Evolutionary conservation across 768 basidiomycete species (phyloP).

Genomic region (Auricularia cornea): DNA sequence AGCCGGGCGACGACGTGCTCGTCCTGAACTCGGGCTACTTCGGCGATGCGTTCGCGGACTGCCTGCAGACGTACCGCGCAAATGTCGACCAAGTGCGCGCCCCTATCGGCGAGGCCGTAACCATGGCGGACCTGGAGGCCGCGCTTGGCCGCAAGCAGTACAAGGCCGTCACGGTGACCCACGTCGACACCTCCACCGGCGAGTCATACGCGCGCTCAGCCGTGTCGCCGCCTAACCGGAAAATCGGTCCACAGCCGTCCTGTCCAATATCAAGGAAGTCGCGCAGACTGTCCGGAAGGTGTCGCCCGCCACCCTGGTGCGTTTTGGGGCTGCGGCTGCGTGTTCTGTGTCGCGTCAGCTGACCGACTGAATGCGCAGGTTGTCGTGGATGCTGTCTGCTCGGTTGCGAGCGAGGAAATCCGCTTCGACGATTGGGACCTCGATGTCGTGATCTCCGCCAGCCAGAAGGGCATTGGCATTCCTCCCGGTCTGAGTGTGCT

Average conservation of each 20-base stretch:
- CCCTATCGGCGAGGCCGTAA: constrained; percentile 69
- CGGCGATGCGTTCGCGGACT: constrained; percentile 82
- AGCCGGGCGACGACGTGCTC: constrained; percentile 66
- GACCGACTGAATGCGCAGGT: constrained; percentile 38
- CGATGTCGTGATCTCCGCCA: constrained; percentile 79
- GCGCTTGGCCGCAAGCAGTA: constrained; percentile 74
- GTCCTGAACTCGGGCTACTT: constrained; percentile 92
- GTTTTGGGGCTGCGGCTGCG: constrained; percentile 9
- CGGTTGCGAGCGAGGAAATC: constrained; percentile 93
- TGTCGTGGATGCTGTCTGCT: constrained; percentile 89
- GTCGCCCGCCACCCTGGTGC: constrained; percentile 79
- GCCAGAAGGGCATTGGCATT: constrained; percentile 87
- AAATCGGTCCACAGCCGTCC: constrained; percentile 46
- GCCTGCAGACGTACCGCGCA: constrained; percentile 82
- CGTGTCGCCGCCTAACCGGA: neutral
- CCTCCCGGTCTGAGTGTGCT: constrained; percentile 91
- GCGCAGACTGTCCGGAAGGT: constrained; percentile 61
- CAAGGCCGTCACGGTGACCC: constrained; percentile 88
- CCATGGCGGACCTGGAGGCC: constrained; percentile 47
- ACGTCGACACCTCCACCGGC: constrained; percentile 89
- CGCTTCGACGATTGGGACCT: constrained; percentile 88
- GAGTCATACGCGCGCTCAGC: constrained; percentile 8
- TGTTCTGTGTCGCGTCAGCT: no score
- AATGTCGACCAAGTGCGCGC: constrained; percentile 79
- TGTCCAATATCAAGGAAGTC: constrained; percentile 75